Conservation (phyloP, 306 rosid species). For the Ormosia semicastrata region DNA sequence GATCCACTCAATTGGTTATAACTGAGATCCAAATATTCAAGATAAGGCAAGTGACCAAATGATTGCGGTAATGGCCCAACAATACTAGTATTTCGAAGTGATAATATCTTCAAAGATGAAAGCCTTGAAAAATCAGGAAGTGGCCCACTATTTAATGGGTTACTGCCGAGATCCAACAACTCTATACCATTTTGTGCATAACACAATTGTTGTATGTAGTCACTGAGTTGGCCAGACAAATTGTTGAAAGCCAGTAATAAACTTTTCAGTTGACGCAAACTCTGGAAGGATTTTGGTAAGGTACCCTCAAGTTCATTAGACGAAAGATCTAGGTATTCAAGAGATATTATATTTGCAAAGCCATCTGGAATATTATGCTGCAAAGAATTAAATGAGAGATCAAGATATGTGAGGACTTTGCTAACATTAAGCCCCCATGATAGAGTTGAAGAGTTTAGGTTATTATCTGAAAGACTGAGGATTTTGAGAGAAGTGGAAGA, state of each 20-base stretch:
- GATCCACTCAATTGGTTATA: conserved; percentile 1
- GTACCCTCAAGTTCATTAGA: conserved; percentile 16
- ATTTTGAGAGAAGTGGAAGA: conserved; percentile 3
- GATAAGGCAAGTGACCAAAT: no score
- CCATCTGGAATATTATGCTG: conserved; percentile 26
- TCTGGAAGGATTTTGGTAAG: conserved; percentile 21
- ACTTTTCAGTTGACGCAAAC: neutral
- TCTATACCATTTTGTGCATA: conserved; percentile 13
- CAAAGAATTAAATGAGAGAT: no score
- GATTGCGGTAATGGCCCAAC: neutral
- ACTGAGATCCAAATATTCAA: neutral
- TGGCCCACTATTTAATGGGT: neutral
- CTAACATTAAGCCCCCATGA: conserved; percentile 18
- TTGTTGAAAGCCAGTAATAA: neutral
- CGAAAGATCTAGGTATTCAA: conserved; percentile 8
- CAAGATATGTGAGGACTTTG: no score
- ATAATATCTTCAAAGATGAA: neutral
- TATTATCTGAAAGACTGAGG: neutral
- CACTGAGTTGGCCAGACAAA: conserved; percentile 21
- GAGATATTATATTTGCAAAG: conserved; percentile 19
- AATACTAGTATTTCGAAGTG: neutral
- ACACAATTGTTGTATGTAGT: conserved; percentile 6
- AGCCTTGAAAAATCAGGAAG: neutral
- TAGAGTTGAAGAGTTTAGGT: neutral
- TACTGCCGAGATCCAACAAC: neutral